A percentile compares a stretch with the other conserved stretches of the same genome.
Evolutionary conservation across 2,329 filamentous ascomycete genomes (phyloP).

Genomic region (Juglanconis sp.): DNA sequence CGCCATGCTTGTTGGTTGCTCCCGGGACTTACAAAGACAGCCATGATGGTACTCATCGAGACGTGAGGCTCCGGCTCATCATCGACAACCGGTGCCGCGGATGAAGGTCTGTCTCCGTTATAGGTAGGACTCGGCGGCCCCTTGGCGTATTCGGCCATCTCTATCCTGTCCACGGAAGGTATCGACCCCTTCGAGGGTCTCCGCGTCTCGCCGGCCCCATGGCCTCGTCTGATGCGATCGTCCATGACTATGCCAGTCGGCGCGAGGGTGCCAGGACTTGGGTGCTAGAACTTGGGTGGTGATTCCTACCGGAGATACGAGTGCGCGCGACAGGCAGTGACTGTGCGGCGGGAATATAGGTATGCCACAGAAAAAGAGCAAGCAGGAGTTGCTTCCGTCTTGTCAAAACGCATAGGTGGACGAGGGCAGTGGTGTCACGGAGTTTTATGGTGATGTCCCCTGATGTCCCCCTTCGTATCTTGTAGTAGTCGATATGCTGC

Average conservation of each 20-base stretch:
- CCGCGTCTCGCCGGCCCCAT: not conserved
- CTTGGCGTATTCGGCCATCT: not conserved
- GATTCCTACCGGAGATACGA: too few species aligned
- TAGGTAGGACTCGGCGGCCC: not conserved
- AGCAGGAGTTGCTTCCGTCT: too few species aligned
- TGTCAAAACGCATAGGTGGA: too few species aligned
- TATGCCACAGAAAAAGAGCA: too few species aligned
- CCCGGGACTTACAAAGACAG: constrained; percentile 11
- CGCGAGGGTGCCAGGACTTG: too few species aligned
- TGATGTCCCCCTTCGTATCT: too few species aligned
- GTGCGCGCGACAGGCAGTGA: too few species aligned
- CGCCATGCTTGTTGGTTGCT: too few species aligned
- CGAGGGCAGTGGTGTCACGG: too few species aligned
- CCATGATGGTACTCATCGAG: constrained; percentile 9
- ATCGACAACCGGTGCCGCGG: not conserved
- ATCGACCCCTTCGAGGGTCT: not conserved
- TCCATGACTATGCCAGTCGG: not conserved
- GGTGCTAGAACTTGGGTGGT: too few species aligned
- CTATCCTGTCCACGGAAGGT: not conserved
- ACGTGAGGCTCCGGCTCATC: constrained; percentile 1
- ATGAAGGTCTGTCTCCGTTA: not conserved
- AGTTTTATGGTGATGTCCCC: too few species aligned
- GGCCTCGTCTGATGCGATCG: not conserved
- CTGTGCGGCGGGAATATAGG: too few species aligned
- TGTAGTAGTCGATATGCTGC: not conserved